These are phyloP conservation scores for Ophiostoma piceae DNA, from an alignment of 2,329 filamentous ascomycete species.

Conservation along the genomic window DNA sequence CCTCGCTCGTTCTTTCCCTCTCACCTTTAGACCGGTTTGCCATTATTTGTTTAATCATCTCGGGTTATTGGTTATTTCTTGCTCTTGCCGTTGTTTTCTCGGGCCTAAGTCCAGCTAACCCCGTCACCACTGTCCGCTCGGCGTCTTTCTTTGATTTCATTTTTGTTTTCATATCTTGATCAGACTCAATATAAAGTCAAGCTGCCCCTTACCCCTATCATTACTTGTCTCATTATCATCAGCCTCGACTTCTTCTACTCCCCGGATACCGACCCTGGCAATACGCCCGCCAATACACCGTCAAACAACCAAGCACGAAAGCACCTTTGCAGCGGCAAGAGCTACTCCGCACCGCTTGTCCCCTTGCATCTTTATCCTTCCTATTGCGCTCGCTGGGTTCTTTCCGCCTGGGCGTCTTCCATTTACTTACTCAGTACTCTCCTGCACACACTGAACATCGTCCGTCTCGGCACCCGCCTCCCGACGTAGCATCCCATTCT, in stretches of 20 bases:
- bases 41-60: not conserved
- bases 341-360: not conserved
- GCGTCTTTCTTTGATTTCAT: not conserved
- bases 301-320: not conserved
- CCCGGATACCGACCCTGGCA: conserved; percentile 11
- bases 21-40: not conserved
- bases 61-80: not conserved
- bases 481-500: not conserved
- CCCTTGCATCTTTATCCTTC: not conserved
- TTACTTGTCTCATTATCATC: not conserved
- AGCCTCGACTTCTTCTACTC: conserved; percentile 5
- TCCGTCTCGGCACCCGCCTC: conserved; percentile 1
- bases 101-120: not conserved
- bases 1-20: not conserved
- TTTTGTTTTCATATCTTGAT: not conserved
- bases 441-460: not conserved
- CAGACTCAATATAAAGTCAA: not conserved
- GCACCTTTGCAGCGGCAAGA: not conserved
- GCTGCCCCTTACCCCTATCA: not conserved
- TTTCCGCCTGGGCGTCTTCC: not conserved
- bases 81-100: not conserved
- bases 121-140: not conserved
- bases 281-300: not conserved
- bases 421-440: not conserved
- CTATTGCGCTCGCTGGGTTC: not conserved